Base-by-base conservation (phyloP, 2,329 filamentous ascomycete genomes). In the Xylaria sp. region DNA sequence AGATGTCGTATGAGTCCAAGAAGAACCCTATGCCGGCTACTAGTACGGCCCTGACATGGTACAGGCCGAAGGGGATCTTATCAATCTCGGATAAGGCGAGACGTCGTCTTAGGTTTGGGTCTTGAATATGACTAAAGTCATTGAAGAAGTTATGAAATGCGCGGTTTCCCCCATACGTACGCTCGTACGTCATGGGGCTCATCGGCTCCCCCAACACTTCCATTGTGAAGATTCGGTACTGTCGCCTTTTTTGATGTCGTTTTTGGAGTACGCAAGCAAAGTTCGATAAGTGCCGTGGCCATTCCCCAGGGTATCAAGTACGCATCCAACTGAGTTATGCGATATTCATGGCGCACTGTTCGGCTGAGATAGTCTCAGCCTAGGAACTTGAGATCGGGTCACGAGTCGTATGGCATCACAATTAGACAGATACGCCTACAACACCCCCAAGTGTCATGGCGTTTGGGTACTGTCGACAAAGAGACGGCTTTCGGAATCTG, bases 11-110 rank as follows among this genome's bases (percentile, higher is more conserved):
- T 13, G 91, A 90, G 78, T 94, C 92, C 53, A 92, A 90, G 76
- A 95, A 93, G 83, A 96, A 95, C 58, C 92, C 92, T 65, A 93
- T 89, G 55, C 92, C 92, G 29, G 92, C 92, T 2, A 95, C 92
- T 6, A 92, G 79, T 2, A 93, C 85, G 61, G 91, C 90, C 53
- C 92, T 87, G 29, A 94, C 83, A 79, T 94, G 92, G 77, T 92
- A 91, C 81, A 90, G 87, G 72, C 91, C 89, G 74, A 94, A 93
- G 0, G 89, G 89, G 3, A 91, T 89, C 81, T 92, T 92, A 81
- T 94, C 91, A 71, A 94, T 92, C 74, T 94, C 90, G 10, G 91
- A 90, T 63, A 95, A 85, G 27, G 92, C 92, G 64, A 92, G 85
- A 63, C 92, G 87, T 70, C 92, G 86, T 61, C 91, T 87, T 73